Base-by-base conservation (phyloP, 768 basidiomycete genomes). In the Hypholoma sublateritium region DNA sequence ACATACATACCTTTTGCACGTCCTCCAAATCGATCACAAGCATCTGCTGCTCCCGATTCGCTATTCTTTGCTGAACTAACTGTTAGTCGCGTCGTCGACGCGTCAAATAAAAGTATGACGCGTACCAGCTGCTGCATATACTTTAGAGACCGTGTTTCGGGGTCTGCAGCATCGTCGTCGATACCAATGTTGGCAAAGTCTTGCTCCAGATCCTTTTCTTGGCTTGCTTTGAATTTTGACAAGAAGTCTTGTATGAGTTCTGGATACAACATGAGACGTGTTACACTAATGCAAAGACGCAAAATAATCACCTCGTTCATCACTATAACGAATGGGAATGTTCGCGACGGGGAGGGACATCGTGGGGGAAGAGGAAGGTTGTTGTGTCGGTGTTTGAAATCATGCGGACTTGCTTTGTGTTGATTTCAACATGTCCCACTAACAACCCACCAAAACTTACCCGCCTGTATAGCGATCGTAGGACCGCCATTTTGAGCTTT, bases 11-110 rank as follows among this genome's bases (percentile, higher is more conserved):
- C 60, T 85, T 80, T 58, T 80, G 79, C 39, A 98, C 76, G 72
- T 99, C 97, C 68, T 94, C 92, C 21, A 99, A 71, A 64, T 96
- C 93, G 58, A 99, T 84, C 39, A 87, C 77, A 9, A 99, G 76
- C 83, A 91, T 91, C 62, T 93, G 85, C 70, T 94, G 89, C 59
- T 97, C 92, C 35, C 97, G 84, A 72, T 99, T 96, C 49, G 96
- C 93, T 58, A 99, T 85, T 43, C 79, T 77, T 95, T 94, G 93
- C 94, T 95, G 65, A 25, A 63, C 22, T 41, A 35, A 41, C 14
- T 44, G 37, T 71, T 53, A 69, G 61, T 63, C 53, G 55, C 63
- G 67, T 66, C 57, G 45, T 62, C 50, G 58, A 73, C 65, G 63
- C 70, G 69, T 70, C 62, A 62, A 66, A 64, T 61, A 60, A 53